Base-by-base conservation (phyloP, 2,329 filamentous ascomycete genomes). In the Colletotrichum lupini region DNA sequence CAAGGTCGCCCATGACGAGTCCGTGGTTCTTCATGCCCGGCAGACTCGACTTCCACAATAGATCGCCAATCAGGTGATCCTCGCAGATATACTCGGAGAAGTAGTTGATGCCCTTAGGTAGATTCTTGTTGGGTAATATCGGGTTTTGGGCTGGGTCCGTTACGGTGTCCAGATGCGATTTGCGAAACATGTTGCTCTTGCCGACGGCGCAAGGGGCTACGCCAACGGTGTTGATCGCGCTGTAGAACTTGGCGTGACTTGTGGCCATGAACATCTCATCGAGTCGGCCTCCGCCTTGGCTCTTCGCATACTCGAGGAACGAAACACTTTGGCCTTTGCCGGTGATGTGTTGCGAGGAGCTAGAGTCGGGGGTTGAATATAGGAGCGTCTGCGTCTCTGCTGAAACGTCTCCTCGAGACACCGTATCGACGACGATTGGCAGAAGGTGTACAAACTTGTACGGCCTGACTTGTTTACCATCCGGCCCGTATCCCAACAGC, bases 131-230 rank as follows among this genome's bases (percentile, higher is more conserved):
- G 57, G 81, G 78, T 76, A 86, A 81, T 75, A 84, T 77, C 30
- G 84, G 85, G 77, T 87, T 88, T 76, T 79, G 82, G 65, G 81
- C 62, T 46, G 88, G 81, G 78, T 89, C 82, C 37, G 91, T 92
- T 9, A 97, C 89, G 76, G 89, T 89, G 82, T 98, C 91, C 46
- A 99, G 90, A 78, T 99, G 96, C 0, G 94, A 94, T 74, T 93
- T 94, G 72, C 97, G 93, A 84, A 98, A 99, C 95, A 99, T 98
- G 84, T 97, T 98, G 79, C 95, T 97, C 85, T 99, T 99, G 63
- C 97, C 97, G 26, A 98, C 93, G 71, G 97, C 93, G 82, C 97
- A 99, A 9, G 97, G 97, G 0, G 97, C 97, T 65, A 98, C 85
- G 4, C 93, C 89, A 19, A 98, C 94, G 0, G 94, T 94, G 83